Evolutionary conservation across 1,139 yeast genomes (phyloP).

Genomic region (Suhomyces coccinellae): DNA sequence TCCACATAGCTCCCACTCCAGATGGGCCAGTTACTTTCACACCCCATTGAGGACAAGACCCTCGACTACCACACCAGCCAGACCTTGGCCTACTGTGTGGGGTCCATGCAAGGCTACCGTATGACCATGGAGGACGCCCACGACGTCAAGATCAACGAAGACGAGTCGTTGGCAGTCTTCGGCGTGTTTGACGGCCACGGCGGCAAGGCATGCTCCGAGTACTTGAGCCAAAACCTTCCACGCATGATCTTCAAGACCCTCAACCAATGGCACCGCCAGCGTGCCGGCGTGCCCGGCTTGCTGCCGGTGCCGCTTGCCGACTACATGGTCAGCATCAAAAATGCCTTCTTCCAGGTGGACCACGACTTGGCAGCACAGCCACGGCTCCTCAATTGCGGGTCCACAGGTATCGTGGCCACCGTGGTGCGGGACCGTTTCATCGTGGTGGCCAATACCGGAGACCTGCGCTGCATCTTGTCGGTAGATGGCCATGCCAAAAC

Average conservation of each 20-base stretch:
- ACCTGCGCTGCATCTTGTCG: conserved; percentile 66
- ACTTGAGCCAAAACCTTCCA: conserved; percentile 49
- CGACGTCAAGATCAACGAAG: conserved; percentile 44
- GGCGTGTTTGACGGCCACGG: conserved; percentile 86
- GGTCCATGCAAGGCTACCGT: conserved; percentile 80
- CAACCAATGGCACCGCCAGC: conserved; percentile 14
- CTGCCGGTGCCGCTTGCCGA: conserved; percentile 7
- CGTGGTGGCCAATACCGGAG: conserved; percentile 71
- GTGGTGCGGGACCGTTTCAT: conserved; percentile 51
- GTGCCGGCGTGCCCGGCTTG: conserved; percentile 1
- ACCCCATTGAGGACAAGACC: conserved; percentile 70
- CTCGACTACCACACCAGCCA: conserved; percentile 47
- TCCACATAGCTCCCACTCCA: background rate
- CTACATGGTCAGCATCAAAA: conserved; percentile 42
- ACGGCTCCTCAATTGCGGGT: conserved; percentile 55
- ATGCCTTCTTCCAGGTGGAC: conserved; percentile 60
- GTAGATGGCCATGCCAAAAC: conserved; percentile 55
- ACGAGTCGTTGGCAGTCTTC: conserved; percentile 55
- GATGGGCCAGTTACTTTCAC: conserved; percentile 79
- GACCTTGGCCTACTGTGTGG: conserved; percentile 58
- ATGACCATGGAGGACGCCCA: conserved; percentile 80
- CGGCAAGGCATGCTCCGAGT: conserved; percentile 60
- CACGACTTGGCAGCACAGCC: conserved; percentile 47
- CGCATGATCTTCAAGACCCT: conserved; percentile 32
- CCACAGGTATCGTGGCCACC: conserved; percentile 63